These are phyloP conservation scores for Rostrohypoxylon terebratum DNA, from an alignment of 495 filamentous ascomycete species.

Conservation along the genomic window DNA sequence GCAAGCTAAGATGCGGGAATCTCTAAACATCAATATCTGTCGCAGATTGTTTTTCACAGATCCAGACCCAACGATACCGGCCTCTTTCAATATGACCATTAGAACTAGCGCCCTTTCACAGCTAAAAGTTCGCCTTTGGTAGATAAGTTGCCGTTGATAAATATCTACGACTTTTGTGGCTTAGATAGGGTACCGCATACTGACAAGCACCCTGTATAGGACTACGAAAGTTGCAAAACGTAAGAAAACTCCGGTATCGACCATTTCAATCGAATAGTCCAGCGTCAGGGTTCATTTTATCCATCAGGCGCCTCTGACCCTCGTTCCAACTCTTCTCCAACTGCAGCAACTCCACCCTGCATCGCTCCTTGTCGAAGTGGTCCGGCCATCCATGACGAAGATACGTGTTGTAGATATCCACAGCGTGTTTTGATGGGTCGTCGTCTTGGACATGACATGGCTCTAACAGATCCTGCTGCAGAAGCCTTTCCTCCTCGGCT, in stretches of 20 bases:
- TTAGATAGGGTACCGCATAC: too few species aligned
- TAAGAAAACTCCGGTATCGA: not conserved
- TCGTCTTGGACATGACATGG: slow-evolving; percentile 15
- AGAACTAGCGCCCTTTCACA: slow-evolving; percentile 48
- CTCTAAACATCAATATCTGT: slow-evolving; percentile 55
- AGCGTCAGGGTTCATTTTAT: slow-evolving; percentile 14
- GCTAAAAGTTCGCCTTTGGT: slow-evolving; percentile 58
- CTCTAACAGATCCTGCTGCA: not conserved
- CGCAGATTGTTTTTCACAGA: slow-evolving; percentile 60
- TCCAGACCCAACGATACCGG: slow-evolving; percentile 36
- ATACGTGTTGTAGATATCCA: slow-evolving; percentile 21
- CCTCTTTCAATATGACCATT: slow-evolving; percentile 35
- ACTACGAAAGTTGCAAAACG: not conserved
- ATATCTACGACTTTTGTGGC: too few species aligned
- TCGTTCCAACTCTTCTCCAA: slow-evolving; percentile 1
- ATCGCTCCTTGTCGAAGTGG: slow-evolving; percentile 21
- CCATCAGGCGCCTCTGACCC: not conserved
- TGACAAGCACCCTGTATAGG: not conserved
- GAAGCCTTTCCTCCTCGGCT: not conserved
- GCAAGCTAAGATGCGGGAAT: not conserved
- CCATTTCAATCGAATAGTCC: not conserved
- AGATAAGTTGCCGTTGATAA: too few species aligned
- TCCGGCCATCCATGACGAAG: slow-evolving; percentile 21
- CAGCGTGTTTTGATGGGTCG: not conserved
- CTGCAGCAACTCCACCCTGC: slow-evolving; percentile 15